phyloP scores from a whole-genome alignment of 371 early-diverging fungal species.

The Apophysomyces variabilis region DNA sequence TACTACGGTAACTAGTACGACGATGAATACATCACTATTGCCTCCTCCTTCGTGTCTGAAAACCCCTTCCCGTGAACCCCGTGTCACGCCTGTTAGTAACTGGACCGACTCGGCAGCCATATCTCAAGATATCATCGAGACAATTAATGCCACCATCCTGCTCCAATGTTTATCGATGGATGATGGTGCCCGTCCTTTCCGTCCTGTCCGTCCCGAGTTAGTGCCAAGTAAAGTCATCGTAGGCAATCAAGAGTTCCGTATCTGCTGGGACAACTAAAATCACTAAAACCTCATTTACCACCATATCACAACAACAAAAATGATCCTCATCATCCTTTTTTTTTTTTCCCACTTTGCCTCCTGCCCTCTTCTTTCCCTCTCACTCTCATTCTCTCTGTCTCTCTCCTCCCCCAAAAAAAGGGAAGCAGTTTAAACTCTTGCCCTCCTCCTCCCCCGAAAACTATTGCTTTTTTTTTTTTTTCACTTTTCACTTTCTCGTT shows the following conservation, averaged over 20 bases:
- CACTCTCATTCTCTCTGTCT: not conserved
- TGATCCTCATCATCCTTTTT: not conserved
- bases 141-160: constrained; percentile 57
- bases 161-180: constrained; percentile 62
- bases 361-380: not conserved
- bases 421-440: no score
- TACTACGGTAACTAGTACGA: constrained; percentile 8
- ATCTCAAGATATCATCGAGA: constrained; percentile 53
- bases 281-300: constrained; percentile 13
- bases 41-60: not conserved
- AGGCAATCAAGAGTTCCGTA: constrained; percentile 38
- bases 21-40: constrained; percentile 1
- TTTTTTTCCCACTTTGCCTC: not conserved
- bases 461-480: not conserved
- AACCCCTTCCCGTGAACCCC: constrained; percentile 11
- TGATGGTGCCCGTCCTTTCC: constrained; percentile 56
- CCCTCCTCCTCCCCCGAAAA: no score
- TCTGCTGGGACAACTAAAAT: constrained; percentile 38
- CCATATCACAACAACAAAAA: not conserved
- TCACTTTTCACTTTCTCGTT: not conserved
- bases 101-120: constrained; percentile 17
- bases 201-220: constrained; percentile 27
- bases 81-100: constrained; percentile 13
- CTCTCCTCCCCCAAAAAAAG: no score
- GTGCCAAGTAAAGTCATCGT: constrained; percentile 43